Evolutionary conservation across 2,329 filamentous ascomycete genomes (phyloP), one percentile per base, ranked within the genome.

Genomic region (Boeremia lycopersici): DNA sequence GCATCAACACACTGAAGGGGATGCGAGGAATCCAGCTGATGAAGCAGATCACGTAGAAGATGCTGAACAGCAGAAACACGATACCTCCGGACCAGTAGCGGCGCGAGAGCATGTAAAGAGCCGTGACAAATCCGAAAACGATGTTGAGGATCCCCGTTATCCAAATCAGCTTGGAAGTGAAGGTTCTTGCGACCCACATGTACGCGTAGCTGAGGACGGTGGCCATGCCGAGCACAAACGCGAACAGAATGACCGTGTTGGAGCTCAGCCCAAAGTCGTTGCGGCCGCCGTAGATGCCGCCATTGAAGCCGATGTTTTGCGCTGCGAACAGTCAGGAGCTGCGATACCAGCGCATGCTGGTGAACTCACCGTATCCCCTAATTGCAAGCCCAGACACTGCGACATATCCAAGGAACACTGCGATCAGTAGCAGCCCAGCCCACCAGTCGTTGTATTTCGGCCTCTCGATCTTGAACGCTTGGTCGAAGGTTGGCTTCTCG

Each of bases 161-260:
- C 90, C 91, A 97, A 71, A 97, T 96, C 64, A 96, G 92, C 69
- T 91, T 85, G 77, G 95, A 96, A 3, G 93, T 92, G 62, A 93
- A 93, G 41, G 84, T 77, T 50, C 91, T 86, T 6, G 90, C 89
- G 2, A 87, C 74, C 75, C 86, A 85, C 65, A 97, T 86, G 72
- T 97, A 98, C 19, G 77, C 81, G 69, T 86, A 89, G 31, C 90
- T 93, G 36, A 96, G 78, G 1, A 90, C 82, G 19, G 93, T 81
- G 5, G 91, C 89, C 34, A 92, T 81, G 13, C 79, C 84, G 7
- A 97, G 81, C 7, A 90, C 85, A 71, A 96, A 93, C 30, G 85
- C 82, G 74, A 98, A 96, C 13, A 97, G 82, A 35, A 96, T 85
- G 35, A 97, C 81, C 0, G 91, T 96, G 74, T 96, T 96, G 41